A percentile compares a stretch with the other conserved stretches of the same genome.
These are phyloP conservation scores for Didymella glomerata DNA, from an alignment of 2,329 filamentous ascomycete genomes.

Conservation along the genomic window DNA sequence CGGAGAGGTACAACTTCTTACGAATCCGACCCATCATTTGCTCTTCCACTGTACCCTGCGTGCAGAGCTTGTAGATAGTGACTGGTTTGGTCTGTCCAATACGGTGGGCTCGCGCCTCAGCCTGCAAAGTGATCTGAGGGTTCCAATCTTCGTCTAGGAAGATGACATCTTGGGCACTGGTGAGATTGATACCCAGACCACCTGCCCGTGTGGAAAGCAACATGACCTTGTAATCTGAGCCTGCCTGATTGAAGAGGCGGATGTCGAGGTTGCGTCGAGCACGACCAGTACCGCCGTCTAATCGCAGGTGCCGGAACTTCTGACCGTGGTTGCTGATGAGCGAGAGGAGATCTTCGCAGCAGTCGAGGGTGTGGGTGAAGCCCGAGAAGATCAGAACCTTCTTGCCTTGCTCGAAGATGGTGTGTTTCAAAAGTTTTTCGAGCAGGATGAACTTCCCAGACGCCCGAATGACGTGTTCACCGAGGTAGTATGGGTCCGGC, in stretches of 20 bases:
- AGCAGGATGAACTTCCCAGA: constrained; percentile 66
- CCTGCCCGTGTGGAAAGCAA: constrained; percentile 65
- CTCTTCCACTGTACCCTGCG: constrained; percentile 65
- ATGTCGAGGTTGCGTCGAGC: constrained; percentile 63
- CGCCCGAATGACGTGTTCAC: constrained; percentile 58
- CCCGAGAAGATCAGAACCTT: constrained; percentile 67
- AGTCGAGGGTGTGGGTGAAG: constrained; percentile 61
- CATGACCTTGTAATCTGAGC: constrained; percentile 61
- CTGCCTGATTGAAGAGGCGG: constrained; percentile 60
- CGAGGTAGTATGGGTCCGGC: constrained; percentile 57
- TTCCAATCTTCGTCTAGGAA: constrained; percentile 67
- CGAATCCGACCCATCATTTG: constrained; percentile 66
- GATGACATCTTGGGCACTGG: constrained; percentile 63
- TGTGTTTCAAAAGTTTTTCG: constrained; percentile 60
- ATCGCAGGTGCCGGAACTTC: constrained; percentile 57
- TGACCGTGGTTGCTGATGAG: constrained; percentile 54
- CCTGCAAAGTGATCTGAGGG: constrained; percentile 62
- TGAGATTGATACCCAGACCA: constrained; percentile 64
- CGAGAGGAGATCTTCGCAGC: constrained; percentile 61
- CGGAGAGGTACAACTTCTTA: constrained; percentile 69
- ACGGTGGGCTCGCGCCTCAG: constrained; percentile 63
- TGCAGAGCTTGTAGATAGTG: constrained; percentile 65
- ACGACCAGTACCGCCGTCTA: constrained; percentile 61
- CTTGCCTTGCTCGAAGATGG: constrained; percentile 60
- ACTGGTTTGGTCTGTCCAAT: constrained; percentile 64